These are phyloP conservation scores for Nitzschia inconspicua DNA, from an alignment of 108 stramenopile species.

Conservation along the genomic window DNA sequence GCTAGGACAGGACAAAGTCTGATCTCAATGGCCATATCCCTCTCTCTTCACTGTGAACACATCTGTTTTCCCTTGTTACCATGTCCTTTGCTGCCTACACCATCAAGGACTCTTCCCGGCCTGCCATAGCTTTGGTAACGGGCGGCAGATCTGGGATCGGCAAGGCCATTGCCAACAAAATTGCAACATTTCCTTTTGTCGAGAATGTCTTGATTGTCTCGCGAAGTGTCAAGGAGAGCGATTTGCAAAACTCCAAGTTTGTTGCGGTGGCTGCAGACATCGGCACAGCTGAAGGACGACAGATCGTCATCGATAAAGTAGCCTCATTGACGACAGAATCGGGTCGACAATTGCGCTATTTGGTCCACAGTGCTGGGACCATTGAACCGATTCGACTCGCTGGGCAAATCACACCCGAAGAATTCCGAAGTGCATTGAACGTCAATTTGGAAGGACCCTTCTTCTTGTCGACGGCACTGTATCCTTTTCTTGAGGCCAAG, in stretches of 20 bases:
- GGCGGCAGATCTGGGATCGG: constrained; percentile 27
- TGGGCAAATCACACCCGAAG: constrained; percentile 13
- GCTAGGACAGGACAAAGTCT: too few relatives aligned
- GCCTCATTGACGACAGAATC: not conserved
- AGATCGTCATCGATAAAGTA: constrained; percentile 11
- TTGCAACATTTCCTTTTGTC: constrained; percentile 28
- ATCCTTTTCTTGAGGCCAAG: constrained; percentile 43
- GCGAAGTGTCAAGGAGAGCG: constrained; percentile 13
- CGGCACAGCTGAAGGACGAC: constrained; percentile 12
- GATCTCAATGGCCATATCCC: too few relatives aligned
- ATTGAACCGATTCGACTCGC: constrained; percentile 59
- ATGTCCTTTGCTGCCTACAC: not conserved
- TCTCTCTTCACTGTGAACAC: too few relatives aligned
- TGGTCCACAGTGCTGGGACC: constrained; percentile 63
- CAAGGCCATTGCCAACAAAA: constrained; percentile 20
- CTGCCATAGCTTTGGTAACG: constrained; percentile 19
- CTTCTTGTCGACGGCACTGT: constrained; percentile 53
- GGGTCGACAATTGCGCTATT: constrained; percentile 18
- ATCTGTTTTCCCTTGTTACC: not conserved
- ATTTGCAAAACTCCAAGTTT: constrained; percentile 16
- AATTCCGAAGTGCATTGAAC: constrained; percentile 6
- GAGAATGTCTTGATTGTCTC: constrained; percentile 22
- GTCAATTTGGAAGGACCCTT: constrained; percentile 48
- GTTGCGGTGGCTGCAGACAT: constrained; percentile 15
- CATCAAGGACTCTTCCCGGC: constrained; percentile 2